Conservation (phyloP, 1,139 yeast species). For the Saccharomyces hybrid region DNA sequence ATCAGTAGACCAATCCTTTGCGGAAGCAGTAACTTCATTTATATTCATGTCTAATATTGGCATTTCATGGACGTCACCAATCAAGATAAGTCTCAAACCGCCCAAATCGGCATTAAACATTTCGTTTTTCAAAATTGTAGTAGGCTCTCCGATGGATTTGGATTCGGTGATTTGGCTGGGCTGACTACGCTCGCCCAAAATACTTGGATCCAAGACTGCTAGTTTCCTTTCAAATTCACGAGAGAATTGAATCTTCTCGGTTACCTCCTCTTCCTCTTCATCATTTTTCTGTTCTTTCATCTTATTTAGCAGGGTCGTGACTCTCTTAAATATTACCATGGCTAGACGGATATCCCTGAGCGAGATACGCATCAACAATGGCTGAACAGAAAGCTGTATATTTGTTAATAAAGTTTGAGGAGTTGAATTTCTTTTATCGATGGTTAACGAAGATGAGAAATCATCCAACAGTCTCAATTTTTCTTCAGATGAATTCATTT, state of each 20-base stretch:
- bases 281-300: slow-evolving; percentile 9
- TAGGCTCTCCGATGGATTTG: slow-evolving; percentile 11
- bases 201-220: slow-evolving; percentile 61
- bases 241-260: slow-evolving; percentile 36
- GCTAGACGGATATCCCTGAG: slow-evolving; percentile 83
- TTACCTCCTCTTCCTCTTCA: slow-evolving; percentile 7
- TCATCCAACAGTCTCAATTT: slow-evolving; percentile 78
- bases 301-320: slow-evolving; percentile 44
- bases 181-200: slow-evolving; percentile 25
- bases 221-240: slow-evolving; percentile 55
- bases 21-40: slow-evolving; percentile 63
- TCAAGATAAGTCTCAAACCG: slow-evolving; percentile 77
- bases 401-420: slow-evolving; percentile 50
- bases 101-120: slow-evolving; percentile 62
- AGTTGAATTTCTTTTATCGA: slow-evolving; percentile 65
- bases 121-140: slow-evolving; percentile 56
- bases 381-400: slow-evolving; percentile 69
- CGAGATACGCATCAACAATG: slow-evolving; percentile 72
- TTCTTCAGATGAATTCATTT: slow-evolving; percentile 59
- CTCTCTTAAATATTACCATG: slow-evolving; percentile 60
- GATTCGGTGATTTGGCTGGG: slow-evolving; percentile 36
- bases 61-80: slow-evolving; percentile 89
- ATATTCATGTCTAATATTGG: slow-evolving; percentile 81
- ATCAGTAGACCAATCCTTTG: slow-evolving; percentile 87
- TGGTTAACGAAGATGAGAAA: slow-evolving; percentile 68